phyloP scores from a whole-genome alignment of 345 rosid genomes.

The Noccaea caerulescens region DNA sequence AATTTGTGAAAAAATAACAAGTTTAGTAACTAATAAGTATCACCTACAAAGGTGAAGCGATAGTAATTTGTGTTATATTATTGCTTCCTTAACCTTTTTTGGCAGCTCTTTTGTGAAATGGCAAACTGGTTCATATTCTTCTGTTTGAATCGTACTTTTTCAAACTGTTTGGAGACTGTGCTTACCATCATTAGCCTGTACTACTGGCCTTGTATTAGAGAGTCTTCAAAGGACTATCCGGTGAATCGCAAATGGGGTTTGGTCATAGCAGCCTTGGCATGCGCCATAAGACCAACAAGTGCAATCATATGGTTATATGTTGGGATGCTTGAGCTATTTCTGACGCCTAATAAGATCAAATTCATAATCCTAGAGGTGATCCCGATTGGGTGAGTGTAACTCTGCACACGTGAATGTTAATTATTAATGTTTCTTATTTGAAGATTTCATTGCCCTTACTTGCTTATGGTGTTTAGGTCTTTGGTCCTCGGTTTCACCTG shows the following conservation, averaged over 20 bases:
- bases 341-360: slow-evolving; percentile 55
- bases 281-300: slow-evolving; percentile 91
- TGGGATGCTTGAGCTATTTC: slow-evolving; percentile 74
- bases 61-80: not conserved
- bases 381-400: slow-evolving; percentile 74
- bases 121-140: slow-evolving; percentile 88
- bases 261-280: slow-evolving; percentile 77
- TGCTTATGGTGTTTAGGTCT: slow-evolving; percentile 56
- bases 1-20: not conserved
- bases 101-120: slow-evolving; percentile 77
- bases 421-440: not conserved
- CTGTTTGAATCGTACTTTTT: slow-evolving; percentile 88
- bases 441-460: slow-evolving; percentile 11
- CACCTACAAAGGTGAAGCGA: too few species aligned
- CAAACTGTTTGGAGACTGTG: slow-evolving; percentile 90
- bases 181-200: slow-evolving; percentile 81
- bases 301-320: slow-evolving; percentile 85
- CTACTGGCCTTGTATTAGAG: slow-evolving; percentile 87
- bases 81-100: slow-evolving; percentile 53
- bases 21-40: too few species aligned
- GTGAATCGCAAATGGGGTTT: slow-evolving; percentile 69
- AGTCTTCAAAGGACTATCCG: slow-evolving; percentile 49
- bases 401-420: slow-evolving; percentile 11
- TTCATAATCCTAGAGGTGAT: slow-evolving; percentile 67
- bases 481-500: slow-evolving; percentile 67